Base-by-base conservation (phyloP, 208 protist species). In the Wallacemonas sp. region DNA sequence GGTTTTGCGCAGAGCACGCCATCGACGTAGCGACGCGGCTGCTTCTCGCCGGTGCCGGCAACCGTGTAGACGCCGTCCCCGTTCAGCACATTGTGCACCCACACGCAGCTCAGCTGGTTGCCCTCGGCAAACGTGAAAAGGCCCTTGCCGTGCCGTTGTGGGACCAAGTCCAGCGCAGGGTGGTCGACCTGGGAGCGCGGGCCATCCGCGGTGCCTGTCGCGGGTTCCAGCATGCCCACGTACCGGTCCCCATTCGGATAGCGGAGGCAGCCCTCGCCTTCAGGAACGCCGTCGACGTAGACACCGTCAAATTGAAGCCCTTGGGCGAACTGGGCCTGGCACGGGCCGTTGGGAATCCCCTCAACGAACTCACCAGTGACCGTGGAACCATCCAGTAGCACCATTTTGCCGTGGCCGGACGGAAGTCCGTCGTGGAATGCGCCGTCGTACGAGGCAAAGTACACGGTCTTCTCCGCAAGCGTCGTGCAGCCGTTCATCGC, bases 241-340 rank as follows among this genome's bases (percentile, higher is more conserved):
- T 91, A 95, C 14, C 68, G 61, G 70, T 92, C 89, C 0, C 89
- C 89, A 52, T 91, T 92, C 0, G 78, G 57, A 66, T 89, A 95
- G 10, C 45, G 45, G 31, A 95, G 79, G 4, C 55, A 67, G 3
- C 89, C 89, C 14, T 41, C 52, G 18, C 71, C 72, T 11, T 44
- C 46, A 12, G 81, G 65, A 7, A 32, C 26, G 46, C 74, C 76
- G 33, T 84, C 67, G 26, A 84, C 74, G 61, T 80, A 91, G 20
- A 64, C 61, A 8, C 86, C 89, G 14, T 45, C 65, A 57, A 91
- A 95, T 1, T 38, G 32, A 44, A 79, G 38, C 29, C 46, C 73
- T 28, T 38, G 61, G 38, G n/a, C 32, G 62, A 76, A 16, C 0
- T 67, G 18, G 84, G 62, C 59, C 48, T 61, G 32, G 59, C 82